Conservation (phyloP, 1,139 yeast genomes). For the Zygoascus hellenicus region DNA sequence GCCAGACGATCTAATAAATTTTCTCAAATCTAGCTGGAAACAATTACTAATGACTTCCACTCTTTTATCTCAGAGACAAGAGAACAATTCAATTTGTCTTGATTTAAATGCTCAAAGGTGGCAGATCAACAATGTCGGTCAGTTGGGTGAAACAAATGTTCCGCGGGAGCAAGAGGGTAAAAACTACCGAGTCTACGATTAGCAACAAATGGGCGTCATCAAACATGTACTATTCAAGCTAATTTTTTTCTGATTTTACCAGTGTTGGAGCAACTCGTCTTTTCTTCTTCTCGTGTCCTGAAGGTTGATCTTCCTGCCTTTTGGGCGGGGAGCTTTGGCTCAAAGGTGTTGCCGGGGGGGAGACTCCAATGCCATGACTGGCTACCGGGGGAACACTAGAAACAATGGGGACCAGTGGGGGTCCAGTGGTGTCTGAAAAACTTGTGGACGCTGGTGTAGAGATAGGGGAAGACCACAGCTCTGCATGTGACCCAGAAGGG, state of each 20-base stretch:
- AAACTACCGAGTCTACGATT: too few species aligned
- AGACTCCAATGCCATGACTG: conserved; percentile 14
- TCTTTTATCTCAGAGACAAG: too few species aligned
- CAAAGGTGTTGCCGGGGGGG: conserved; percentile 20
- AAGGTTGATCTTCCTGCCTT: conserved; percentile 3
- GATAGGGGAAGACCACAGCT: conserved; percentile 3
- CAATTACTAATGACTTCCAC: too few species aligned
- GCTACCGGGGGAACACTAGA: conserved; percentile 23
- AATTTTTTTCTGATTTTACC: conserved; percentile 18
- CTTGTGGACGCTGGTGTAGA: conserved; percentile 6
- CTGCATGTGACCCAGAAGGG: conserved; percentile 1
- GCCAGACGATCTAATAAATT: too few species aligned
- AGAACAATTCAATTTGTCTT: too few species aligned
- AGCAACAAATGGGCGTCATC: too few species aligned
- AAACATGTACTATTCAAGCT: too few species aligned
- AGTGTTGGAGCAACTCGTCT: conserved; percentile 45
- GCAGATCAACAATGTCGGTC: too few species aligned
- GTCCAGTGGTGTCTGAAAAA: conserved; percentile 10
- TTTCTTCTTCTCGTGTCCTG: conserved; percentile 32
- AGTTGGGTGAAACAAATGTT: too few species aligned
- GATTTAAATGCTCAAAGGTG: too few species aligned
- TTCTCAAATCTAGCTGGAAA: too few species aligned
- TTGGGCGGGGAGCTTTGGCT: conserved; percentile 8
- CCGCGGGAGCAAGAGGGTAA: too few species aligned
- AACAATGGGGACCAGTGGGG: conserved; percentile 19